Evolutionary conservation across 495 filamentous ascomycete species (phyloP), one percentile per base, ranked within the genome.

Genomic region (Hypomontagnella monticulosa): DNA sequence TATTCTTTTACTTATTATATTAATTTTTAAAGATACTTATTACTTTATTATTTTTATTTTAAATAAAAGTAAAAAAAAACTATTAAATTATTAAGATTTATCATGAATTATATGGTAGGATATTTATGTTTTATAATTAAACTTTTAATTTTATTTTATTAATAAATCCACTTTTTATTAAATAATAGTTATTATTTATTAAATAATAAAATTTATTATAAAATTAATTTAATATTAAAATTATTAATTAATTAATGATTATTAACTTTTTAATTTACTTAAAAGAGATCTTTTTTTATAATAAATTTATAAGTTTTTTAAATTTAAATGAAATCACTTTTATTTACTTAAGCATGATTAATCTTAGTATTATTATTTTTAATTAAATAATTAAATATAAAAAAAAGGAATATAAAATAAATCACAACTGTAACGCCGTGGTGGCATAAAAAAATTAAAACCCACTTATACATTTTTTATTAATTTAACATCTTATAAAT

Each of bases 331-430:
- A 46, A 46, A 23, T 23, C 23, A 23, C 7, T n/a, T 27, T 46
- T 46, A 23, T 46, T 46, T 27, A 46, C 12, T 46, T 46, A 46
- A 46, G 8, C 19, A 0, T 12, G 4, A 46, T 46, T 46, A 46
- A 46, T 46, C 11, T 46, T 23, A 20, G 4, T 23, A 23, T 46
- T 46, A 46, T 46, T 46, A 46, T 46, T 23, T 46, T 46, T 46
- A 23, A 46, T 23, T 11, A 46, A 23, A 20, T 27, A 4, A 46
- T 46, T 46, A 46, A 46, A 23, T 27, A 46, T 46, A 46, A 27
- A 46, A 46, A 46, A 27, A 46, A 12, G 27, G 27, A 46, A 46
- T 27, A 46, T 27, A 1, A 23, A 12, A 12, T 46, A 23, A 11
- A 12, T 46, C 9, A 46, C 27, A 23, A 23, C 12, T 2, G 12